Evolutionary conservation across 345 rosid genomes (phyloP), one percentile per base, ranked within the genome.

Genomic region (Citrus hindsii): DNA sequence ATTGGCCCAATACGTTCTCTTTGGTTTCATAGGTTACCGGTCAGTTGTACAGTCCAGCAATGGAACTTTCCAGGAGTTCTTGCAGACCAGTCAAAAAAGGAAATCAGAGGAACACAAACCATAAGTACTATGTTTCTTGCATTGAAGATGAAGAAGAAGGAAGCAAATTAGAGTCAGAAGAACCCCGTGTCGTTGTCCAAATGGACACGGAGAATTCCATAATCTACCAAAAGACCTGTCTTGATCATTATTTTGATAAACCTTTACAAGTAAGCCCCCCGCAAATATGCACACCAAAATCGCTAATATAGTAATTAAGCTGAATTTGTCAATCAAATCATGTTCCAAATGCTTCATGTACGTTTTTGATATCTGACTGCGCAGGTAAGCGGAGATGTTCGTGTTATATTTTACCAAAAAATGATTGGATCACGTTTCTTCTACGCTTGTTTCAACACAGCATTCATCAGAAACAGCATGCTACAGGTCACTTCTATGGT

Each of bases 191-290:
- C 24, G 88, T 93, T 38, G 85, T 93, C 72, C 99, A 95, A 80
- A 95, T 93, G 99, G 99, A 95, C 87, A 95, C 99, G 2, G 97
- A 95, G 80, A 90, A 88, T 76, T 83, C 98, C 35, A 79, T 90
- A n/a, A 84, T 92, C 74, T 92, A 95, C 84, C 89, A 92, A 81
- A 93, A 90, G 79, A 92, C 88, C 30, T 92, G 98, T 79, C 98
- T 93, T 71, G 99, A 93, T 70, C 86, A 86, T 80, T 83, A 82
- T 80, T 93, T 92, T 79, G 88, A 88, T 32, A 90, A 83, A 74
- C 97, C 99, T 76, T 83, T 91, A n/a, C 83, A 61, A 74, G 98
- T 93, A 86, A 87, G 90, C 84, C 59, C 6, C 6, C 58, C 56
- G 3, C 56, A 51, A 42, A 51, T 4, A 51, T 51, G 21, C 19